Conservation (phyloP, 2,329 filamentous ascomycete genomes). For the Fusarium heterosporum region DNA sequence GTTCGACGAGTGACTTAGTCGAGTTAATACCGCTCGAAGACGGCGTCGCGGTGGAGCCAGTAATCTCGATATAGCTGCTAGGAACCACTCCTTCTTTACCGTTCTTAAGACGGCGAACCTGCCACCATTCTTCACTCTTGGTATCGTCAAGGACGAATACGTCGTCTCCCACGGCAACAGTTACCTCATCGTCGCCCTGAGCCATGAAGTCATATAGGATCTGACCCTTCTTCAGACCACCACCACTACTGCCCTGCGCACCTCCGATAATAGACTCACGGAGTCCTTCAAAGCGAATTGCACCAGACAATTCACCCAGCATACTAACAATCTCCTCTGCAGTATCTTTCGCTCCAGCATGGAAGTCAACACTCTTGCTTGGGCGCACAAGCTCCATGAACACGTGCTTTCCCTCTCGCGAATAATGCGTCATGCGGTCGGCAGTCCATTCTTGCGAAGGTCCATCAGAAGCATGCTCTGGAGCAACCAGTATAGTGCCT, state of each 20-base stretch:
- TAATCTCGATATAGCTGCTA: constrained; percentile 94
- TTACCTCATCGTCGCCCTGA: constrained; percentile 96
- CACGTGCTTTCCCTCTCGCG: constrained; percentile 96
- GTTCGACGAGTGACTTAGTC: constrained; percentile 76
- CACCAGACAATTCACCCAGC: constrained; percentile 89
- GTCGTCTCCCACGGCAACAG: constrained; percentile 88
- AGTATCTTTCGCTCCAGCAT: constrained; percentile 96
- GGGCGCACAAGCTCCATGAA: constrained; percentile 93
- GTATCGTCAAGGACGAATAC: constrained; percentile 89
- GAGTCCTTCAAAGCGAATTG: constrained; percentile 83
- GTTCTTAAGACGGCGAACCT: constrained; percentile 89
- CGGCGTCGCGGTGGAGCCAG: constrained; percentile 70
- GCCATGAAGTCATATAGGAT: constrained; percentile 97
- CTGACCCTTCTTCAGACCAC: constrained; percentile 77
- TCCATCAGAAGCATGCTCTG: constrained; percentile 84
- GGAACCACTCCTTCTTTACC: constrained; percentile 96
- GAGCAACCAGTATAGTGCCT: constrained; percentile 89
- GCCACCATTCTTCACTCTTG: constrained; percentile 99
- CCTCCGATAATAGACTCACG: constrained; percentile 88
- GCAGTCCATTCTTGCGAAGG: constrained; percentile 93
- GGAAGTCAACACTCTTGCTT: constrained; percentile 95
- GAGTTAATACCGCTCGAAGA: constrained; percentile 63
- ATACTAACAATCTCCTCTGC: constrained; percentile 91
- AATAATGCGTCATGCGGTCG: constrained; percentile 96
- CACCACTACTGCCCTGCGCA: constrained; percentile 59